Percentiles rank a stretch among this genome's conserved stretches.
Conservation (phyloP, 2,329 filamentous ascomycete genomes). For the Parafenestella ontariensis region DNA sequence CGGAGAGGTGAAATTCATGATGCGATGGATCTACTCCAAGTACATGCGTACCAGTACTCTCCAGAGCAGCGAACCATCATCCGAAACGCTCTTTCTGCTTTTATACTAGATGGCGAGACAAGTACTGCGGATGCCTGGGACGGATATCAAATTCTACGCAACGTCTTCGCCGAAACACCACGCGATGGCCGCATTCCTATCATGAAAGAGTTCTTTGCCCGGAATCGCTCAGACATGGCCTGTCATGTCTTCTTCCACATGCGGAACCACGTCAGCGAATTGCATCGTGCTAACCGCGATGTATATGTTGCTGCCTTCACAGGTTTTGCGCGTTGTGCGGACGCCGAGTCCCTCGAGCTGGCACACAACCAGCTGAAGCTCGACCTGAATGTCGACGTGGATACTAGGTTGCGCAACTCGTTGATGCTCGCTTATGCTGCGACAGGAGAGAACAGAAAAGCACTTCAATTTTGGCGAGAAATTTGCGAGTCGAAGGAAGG, state of each 20-base stretch:
- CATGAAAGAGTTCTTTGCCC: conserved; percentile 83
- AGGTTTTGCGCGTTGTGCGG: conserved; percentile 69
- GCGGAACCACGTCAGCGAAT: conserved; percentile 73
- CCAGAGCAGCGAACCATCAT: conserved; percentile 72
- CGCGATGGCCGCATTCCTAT: conserved; percentile 70
- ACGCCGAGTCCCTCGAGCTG: conserved; percentile 71
- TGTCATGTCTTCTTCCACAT: conserved; percentile 90
- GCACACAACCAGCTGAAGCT: conserved; percentile 95
- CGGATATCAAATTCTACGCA: conserved; percentile 64
- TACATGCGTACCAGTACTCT: conserved; percentile 74
- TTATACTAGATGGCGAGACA: conserved; percentile 70
- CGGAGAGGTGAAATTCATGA: conserved; percentile 78
- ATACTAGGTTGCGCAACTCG: conserved; percentile 79
- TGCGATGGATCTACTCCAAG: conserved; percentile 80
- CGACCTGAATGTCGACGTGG: conserved; percentile 79
- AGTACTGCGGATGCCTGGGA: conserved; percentile 71
- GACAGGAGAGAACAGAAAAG: conserved; percentile 69
- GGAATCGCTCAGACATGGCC: conserved; percentile 82
- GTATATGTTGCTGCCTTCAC: conserved; percentile 82
- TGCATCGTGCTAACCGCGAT: conserved; percentile 71
- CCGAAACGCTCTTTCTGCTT: conserved; percentile 69
- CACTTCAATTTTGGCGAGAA: conserved; percentile 81
- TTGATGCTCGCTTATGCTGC: conserved; percentile 85
- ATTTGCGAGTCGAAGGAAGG: conserved; percentile 86
- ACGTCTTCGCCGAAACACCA: conserved; percentile 69